Evolutionary conservation across 2,329 filamentous ascomycete genomes (phyloP).

Genomic region (Sphaerostilbella broomeana): DNA sequence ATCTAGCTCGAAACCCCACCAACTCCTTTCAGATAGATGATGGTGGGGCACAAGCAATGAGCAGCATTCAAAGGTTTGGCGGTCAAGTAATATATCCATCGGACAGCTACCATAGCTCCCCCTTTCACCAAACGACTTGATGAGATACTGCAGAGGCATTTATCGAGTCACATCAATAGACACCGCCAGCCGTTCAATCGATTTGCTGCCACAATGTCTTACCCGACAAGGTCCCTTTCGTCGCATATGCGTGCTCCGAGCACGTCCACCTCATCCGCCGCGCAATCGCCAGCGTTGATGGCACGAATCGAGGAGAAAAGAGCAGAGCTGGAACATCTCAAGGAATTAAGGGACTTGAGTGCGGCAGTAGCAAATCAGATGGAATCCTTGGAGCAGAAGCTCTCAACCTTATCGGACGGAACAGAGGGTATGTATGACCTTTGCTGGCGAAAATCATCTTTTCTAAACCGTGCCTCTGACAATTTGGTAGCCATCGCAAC

Average conservation of each 20-base stretch:
- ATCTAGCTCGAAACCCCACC: conserved; percentile 2
- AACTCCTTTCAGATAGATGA: not conserved
- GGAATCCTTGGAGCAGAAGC: conserved; percentile 72
- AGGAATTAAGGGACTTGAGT: conserved; percentile 71
- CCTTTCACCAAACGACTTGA: too few relatives aligned
- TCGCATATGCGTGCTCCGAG: conserved; percentile 62
- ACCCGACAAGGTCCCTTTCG: conserved; percentile 50
- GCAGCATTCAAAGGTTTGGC: too few relatives aligned
- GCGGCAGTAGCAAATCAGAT: conserved; percentile 74
- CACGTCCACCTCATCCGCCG: conserved; percentile 40
- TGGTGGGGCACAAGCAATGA: too few relatives aligned
- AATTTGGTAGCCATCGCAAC: conserved; percentile 61
- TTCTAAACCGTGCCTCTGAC: not conserved
- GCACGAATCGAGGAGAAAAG: conserved; percentile 81
- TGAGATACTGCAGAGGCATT: too few relatives aligned
- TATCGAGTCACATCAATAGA: too few relatives aligned
- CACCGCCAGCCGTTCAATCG: too few relatives aligned
- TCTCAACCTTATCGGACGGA: conserved; percentile 70
- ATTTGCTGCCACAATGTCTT: conserved; percentile 55
- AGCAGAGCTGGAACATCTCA: conserved; percentile 71
- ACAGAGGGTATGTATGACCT: conserved; percentile 59
- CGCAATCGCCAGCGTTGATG: conserved; percentile 63
- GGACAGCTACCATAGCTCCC: too few relatives aligned
- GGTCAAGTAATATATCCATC: not conserved
- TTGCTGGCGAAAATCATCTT: not conserved